Evolutionary conservation across 2,329 filamentous ascomycete species (phyloP).

Genomic region (Periconia digitata): DNA sequence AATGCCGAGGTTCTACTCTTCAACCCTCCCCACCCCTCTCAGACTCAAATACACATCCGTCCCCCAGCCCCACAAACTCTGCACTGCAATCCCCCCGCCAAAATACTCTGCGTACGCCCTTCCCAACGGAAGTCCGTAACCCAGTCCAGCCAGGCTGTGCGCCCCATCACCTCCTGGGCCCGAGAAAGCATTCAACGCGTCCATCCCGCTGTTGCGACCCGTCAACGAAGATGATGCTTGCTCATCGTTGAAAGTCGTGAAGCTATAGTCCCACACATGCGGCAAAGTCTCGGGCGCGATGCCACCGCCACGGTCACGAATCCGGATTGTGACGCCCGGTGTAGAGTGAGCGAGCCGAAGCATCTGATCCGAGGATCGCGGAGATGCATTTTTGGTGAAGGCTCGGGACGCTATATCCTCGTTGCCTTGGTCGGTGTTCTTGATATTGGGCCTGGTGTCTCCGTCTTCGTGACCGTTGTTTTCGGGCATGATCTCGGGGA

Average conservation of each 20-base stretch:
- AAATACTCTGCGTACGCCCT: constrained; percentile 98
- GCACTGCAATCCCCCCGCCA: constrained; percentile 90
- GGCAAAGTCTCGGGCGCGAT: constrained; percentile 81
- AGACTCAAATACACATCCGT: constrained; percentile 67
- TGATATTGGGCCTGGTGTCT: constrained; percentile 14
- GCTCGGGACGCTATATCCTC: constrained; percentile 31
- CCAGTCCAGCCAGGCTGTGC: constrained; percentile 81
- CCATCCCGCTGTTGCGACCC: constrained; percentile 49
- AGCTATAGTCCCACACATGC: constrained; percentile 95
- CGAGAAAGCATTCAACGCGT: constrained; percentile 75
- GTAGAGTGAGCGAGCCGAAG: constrained; percentile 53
- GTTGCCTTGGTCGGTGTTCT: constrained; percentile 36
- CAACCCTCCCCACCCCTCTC: constrained; percentile 58
- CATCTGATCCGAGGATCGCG: constrained; percentile 37
- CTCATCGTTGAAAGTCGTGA: constrained; percentile 86
- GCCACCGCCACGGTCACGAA: constrained; percentile 92
- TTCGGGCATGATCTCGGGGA: constrained; percentile 52
- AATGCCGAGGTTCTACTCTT: constrained; percentile 9
- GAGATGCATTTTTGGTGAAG: constrained; percentile 25
- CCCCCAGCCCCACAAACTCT: constrained; percentile 94
- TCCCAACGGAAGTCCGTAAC: constrained; percentile 88
- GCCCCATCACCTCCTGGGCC: constrained; percentile 71
- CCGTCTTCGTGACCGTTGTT: constrained; percentile 13
- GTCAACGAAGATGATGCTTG: constrained; percentile 50
- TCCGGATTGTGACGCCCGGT: constrained; percentile 90